phyloP scores from a whole-genome alignment of 2,329 filamentous ascomycete genomes.

The Mycosphaerelloides madeirae region DNA sequence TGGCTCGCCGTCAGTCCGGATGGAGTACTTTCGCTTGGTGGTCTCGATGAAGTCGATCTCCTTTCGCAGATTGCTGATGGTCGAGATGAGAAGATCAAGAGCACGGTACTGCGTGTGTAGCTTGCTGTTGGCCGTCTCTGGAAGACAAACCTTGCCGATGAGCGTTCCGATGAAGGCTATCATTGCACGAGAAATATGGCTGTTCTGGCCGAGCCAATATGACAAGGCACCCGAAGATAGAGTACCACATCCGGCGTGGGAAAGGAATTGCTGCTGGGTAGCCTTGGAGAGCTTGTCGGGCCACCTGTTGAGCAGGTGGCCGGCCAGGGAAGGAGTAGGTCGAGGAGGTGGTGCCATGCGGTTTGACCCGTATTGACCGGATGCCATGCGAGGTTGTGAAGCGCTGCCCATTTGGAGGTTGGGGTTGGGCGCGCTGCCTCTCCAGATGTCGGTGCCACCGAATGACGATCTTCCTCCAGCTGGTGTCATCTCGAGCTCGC shows the following conservation, averaged over 20 bases:
- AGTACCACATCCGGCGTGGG: conserved; percentile 58
- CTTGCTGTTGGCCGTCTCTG: conserved; percentile 41
- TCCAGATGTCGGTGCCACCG: conserved; percentile 36
- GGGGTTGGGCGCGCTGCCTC: conserved; percentile 45
- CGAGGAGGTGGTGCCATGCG: conserved; percentile 17
- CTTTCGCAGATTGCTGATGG: conserved; percentile 61
- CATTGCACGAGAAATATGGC: conserved; percentile 66
- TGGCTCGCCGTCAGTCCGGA: conserved; percentile 46
- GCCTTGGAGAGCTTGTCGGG: conserved; percentile 48
- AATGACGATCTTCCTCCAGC: conserved; percentile 11
- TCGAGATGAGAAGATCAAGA: conserved; percentile 59
- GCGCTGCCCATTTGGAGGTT: conserved; percentile 42
- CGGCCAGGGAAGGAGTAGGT: conserved; percentile 49
- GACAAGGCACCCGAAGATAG: conserved; percentile 54
- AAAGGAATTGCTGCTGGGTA: conserved; percentile 64
- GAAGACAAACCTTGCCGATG: conserved; percentile 57
- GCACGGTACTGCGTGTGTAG: conserved; percentile 52
- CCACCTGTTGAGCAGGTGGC: conserved; percentile 52
- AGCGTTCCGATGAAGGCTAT: conserved; percentile 63
- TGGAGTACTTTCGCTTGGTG: conserved; percentile 56
- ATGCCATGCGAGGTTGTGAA: conserved; percentile 17
- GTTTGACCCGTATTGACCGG: conserved; percentile 28
- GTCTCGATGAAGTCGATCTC: conserved; percentile 66
- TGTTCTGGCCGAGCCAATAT: conserved; percentile 67
- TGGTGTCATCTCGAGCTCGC: conserved; percentile 21